Evolutionary conservation across 129 eudicot genomes (phyloP).

Genomic region (Saussurea involucrata): DNA sequence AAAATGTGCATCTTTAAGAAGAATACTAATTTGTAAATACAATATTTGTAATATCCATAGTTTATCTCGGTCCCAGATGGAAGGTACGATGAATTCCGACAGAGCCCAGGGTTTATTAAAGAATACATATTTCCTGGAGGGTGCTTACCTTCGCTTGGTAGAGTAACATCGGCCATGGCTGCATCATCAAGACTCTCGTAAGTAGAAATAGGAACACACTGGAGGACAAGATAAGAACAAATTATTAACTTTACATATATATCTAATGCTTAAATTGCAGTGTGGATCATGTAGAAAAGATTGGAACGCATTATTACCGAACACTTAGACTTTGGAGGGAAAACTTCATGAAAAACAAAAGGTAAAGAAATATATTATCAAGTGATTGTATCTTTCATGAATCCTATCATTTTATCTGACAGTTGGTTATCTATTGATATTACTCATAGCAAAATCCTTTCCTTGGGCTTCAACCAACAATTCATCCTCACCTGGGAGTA

Average conservation of each 20-base stretch:
- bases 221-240: too few species aligned
- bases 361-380: slow-evolving; percentile 30
- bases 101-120: slow-evolving; percentile 70
- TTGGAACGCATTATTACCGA: slow-evolving; percentile 79
- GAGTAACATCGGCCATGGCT: slow-evolving; percentile 87
- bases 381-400: background rate
- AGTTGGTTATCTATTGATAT: background rate
- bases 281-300: slow-evolving; percentile 80
- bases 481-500: slow-evolving; percentile 91
- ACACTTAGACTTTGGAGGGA: slow-evolving; percentile 80
- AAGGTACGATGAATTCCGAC: slow-evolving; percentile 74
- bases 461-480: slow-evolving; percentile 75
- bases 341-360: slow-evolving; percentile 59
- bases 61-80: slow-evolving; percentile 79
- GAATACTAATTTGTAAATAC: too few species aligned
- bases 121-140: slow-evolving; percentile 96
- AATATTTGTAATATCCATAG: slow-evolving; percentile 22
- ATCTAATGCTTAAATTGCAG: slow-evolving; percentile 29
- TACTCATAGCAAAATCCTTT: slow-evolving; percentile 48
- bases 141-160: slow-evolving; percentile 72
- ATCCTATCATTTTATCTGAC: background rate
- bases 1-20: background rate
- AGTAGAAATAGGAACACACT: background rate
- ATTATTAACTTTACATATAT: background rate
- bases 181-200: slow-evolving; percentile 82